These are phyloP conservation scores for Cynara cardunculus DNA, from an alignment of 129 eudicot species.

Conservation along the genomic window DNA sequence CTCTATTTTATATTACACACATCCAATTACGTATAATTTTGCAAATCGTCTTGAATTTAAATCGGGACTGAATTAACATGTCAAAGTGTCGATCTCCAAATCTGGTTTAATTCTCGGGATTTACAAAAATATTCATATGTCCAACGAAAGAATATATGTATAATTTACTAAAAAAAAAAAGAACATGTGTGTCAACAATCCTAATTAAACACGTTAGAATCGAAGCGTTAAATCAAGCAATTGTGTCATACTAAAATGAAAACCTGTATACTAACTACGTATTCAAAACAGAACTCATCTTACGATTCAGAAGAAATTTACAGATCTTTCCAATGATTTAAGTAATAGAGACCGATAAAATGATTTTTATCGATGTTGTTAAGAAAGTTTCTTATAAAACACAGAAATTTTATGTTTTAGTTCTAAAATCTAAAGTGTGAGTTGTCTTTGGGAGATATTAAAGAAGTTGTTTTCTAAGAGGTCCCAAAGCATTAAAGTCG, in stretches of 20 bases:
- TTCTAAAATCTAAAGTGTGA: no score
- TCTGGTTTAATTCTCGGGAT: neutral
- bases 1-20: neutral
- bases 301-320: neutral
- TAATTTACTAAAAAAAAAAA: no score
- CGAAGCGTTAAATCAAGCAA: neutral
- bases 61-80: neutral
- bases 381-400: no score
- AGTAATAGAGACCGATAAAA: no score
- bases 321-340: neutral
- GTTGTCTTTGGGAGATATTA: no score
- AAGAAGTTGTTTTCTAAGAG: no score
- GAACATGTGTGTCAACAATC: no score
- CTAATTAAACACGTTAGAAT: no score
- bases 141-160: neutral
- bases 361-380: no score
- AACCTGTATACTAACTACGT: neutral
- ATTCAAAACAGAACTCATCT: neutral
- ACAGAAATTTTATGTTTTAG: no score
- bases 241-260: no score
- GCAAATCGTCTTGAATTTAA: neutral
- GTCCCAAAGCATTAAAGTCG: no score
- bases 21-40: neutral
- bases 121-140: neutral
- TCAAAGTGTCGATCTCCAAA: neutral